Evolutionary conservation across 1,284 basidiomycete species (phyloP).

Genomic region (Erythrobasidium hasegawianum): DNA sequence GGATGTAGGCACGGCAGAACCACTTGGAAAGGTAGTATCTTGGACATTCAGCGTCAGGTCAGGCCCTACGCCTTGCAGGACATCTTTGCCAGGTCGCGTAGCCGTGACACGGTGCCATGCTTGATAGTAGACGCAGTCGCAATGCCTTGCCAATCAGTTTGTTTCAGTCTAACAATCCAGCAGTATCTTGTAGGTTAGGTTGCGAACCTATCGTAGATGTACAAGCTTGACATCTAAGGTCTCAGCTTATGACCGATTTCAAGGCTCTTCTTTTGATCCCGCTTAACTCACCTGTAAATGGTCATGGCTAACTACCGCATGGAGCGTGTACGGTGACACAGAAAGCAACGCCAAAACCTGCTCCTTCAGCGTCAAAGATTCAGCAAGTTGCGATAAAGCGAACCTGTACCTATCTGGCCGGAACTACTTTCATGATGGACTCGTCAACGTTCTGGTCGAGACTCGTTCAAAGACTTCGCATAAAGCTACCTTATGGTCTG

Average conservation of each 20-base stretch:
- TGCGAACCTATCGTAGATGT: slow-evolving; percentile 75
- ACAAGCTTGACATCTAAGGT: slow-evolving; percentile 59
- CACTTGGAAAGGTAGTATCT: slow-evolving; percentile 1
- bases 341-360: not conserved
- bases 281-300: slow-evolving; percentile 42
- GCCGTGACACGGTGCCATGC: slow-evolving; percentile 70
- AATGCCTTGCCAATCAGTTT: slow-evolving; percentile 60
- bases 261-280: not conserved
- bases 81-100: slow-evolving; percentile 61
- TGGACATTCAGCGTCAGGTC: slow-evolving; percentile 4
- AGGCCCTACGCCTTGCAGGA: slow-evolving; percentile 58
- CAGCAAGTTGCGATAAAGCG: not conserved
- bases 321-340: not conserved
- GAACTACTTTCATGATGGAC: slow-evolving; percentile 3
- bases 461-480: not conserved
- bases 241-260: not conserved
- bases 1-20: slow-evolving; percentile 49
- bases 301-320: slow-evolving; percentile 30
- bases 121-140: slow-evolving; percentile 85
- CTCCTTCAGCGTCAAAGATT: not conserved
- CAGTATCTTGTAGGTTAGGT: slow-evolving; percentile 8
- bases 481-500: slow-evolving; percentile 23
- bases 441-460: slow-evolving; percentile 10
- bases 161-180: slow-evolving; percentile 27
- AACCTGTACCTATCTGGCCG: not conserved